Evolutionary conservation across 495 filamentous ascomycete species (phyloP).

Genomic region (Xylaria grammica): DNA sequence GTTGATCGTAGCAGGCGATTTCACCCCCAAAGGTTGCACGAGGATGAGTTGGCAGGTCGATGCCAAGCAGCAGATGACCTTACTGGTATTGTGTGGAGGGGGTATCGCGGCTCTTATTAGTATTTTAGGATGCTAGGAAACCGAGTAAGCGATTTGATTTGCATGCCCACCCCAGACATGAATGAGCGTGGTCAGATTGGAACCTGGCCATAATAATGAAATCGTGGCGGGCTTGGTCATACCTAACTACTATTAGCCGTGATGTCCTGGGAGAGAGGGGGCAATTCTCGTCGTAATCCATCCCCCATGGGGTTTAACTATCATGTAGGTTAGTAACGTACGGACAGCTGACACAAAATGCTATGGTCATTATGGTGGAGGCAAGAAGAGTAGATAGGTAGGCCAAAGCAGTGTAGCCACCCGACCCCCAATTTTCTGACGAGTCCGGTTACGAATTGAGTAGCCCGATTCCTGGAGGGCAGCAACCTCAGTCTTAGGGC

Average conservation of each 20-base stretch:
- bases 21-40: constrained; percentile 4
- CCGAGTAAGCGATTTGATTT: constrained; percentile 8
- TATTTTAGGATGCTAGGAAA: neutral
- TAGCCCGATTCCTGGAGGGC: neutral
- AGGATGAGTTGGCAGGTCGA: constrained; percentile 19
- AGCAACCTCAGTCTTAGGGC: neutral
- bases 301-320: constrained; percentile 18
- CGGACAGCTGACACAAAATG: constrained; percentile 7
- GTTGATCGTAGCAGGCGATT: constrained; percentile 10
- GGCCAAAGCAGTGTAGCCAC: constrained; percentile 1
- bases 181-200: constrained; percentile 4
- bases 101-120: constrained; percentile 12
- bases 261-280: neutral
- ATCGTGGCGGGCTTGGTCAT: constrained; percentile 11
- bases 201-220: constrained; percentile 3
- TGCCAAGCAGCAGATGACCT: constrained; percentile 22
- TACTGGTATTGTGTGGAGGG: constrained; percentile 3
- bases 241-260: neutral
- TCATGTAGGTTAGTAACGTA: constrained; percentile 8
- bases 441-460: neutral
- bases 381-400: neutral
- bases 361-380: constrained; percentile 4
- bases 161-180: neutral
- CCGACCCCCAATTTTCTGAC: constrained; percentile 3
- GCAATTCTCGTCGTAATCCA: constrained; percentile 4